Base-by-base conservation (phyloP, 202 grass and related monocot species). In the Cymbopogon flexuosus region DNA sequence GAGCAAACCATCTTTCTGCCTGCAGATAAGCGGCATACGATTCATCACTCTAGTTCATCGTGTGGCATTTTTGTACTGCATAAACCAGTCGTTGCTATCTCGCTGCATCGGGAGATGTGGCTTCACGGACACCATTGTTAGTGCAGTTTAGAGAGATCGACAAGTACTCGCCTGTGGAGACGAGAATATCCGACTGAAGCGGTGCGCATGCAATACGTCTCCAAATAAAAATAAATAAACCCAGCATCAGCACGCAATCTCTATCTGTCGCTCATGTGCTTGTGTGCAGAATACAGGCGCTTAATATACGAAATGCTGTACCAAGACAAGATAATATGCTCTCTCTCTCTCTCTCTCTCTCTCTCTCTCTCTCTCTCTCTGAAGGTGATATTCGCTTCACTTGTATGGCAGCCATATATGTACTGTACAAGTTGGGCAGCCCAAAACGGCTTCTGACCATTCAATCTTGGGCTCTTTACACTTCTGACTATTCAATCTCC, bases 291-390 rank as follows among this genome's bases (percentile, higher is more conserved):
- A 79, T 68, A 68, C 77, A 19, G 57, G 84, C 70, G 72, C 56
- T 69, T 83, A 56, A 63, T 86, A 89, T 78, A 67, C 72, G 65
- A 85, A 81, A 89, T 86, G 62, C 73, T 43, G 13, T 54, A 65
- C 81, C 54, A 13, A 54, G 63, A 76, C 49, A 11, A 68, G 65
- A 77, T 80, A 76, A 81, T 76, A 72, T 81, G 77, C 71, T 58
- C 42, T 43, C 49, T 62, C 1, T 65, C 27, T 27, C 27, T 27
- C 27, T 27, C 41, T 43, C 51, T 62, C 39, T 39, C 5, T 58
- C 56, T 59, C 22, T 22, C 49, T 19, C 41, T 43, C 51, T 62
- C 39, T 39, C 5, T 58, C 56, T 59, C 22, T 22, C 49, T 19
- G 52, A 69, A 70, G 62, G 62, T 80, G 86, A 75, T 65, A 81